Conservation (phyloP, 2,329 filamentous ascomycete genomes). For the Graphiopsis chlorocephala region DNA sequence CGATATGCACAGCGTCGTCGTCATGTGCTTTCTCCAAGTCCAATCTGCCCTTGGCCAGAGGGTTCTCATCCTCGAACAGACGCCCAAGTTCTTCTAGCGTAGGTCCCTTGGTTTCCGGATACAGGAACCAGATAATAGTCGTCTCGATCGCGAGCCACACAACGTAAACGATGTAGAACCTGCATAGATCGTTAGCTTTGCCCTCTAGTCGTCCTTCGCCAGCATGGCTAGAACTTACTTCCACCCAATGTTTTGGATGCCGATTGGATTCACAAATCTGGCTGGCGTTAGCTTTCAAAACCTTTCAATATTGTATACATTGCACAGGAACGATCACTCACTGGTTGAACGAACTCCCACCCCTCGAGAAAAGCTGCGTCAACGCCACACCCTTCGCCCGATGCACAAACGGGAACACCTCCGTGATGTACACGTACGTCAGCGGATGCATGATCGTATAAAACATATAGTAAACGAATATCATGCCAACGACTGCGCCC, state of each 20-base stretch:
- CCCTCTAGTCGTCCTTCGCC: neutral
- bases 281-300: neutral
- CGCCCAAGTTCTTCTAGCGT: constrained; percentile 73
- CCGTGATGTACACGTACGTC: constrained; percentile 17
- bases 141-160: constrained; percentile 20
- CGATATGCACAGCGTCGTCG: neutral
- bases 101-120: constrained; percentile 68
- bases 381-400: constrained; percentile 14
- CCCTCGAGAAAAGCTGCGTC: constrained; percentile 10
- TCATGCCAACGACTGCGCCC: constrained; percentile 15
- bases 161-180: constrained; percentile 19
- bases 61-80: constrained; percentile 52
- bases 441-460: constrained; percentile 17
- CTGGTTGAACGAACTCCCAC: constrained; percentile 13
- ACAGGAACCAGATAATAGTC: constrained; percentile 53
- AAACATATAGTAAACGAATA: constrained; percentile 16
- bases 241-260: constrained; percentile 19
- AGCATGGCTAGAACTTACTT: constrained; percentile 11
- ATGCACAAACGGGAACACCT: constrained; percentile 16
- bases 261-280: constrained; percentile 23
- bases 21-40: constrained; percentile 2
- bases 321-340: neutral
- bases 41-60: constrained; percentile 4
- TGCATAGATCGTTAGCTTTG: neutral
- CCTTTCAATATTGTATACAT: neutral